Evolutionary conservation across 2,329 filamentous ascomycete species (phyloP).

Genomic region (Diaporthe helianthi): DNA sequence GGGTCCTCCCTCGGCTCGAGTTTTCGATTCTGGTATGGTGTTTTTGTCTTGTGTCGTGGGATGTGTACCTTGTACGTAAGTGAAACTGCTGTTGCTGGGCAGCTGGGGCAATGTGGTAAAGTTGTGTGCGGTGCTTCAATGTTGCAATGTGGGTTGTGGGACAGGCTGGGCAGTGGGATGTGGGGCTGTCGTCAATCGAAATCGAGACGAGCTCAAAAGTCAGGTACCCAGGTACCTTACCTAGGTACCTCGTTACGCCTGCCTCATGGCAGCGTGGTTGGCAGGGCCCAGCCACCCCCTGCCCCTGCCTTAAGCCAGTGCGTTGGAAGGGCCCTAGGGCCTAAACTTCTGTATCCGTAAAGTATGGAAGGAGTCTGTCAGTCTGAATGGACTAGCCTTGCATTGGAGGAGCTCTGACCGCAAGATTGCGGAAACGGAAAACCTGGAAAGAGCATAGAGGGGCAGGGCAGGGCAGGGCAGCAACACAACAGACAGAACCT

Average conservation of each 20-base stretch:
- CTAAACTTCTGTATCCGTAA: not conserved
- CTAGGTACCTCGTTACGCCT: no score
- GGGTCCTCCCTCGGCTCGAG: constrained; percentile 13
- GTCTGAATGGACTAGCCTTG: constrained; percentile 8
- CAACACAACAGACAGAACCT: no score
- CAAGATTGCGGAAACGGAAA: constrained; percentile 21
- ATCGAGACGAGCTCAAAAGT: no score
- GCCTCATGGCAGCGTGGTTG: not conserved
- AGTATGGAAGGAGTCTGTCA: not conserved
- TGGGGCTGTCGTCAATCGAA: constrained; percentile 11
- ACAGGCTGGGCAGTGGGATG: not conserved
- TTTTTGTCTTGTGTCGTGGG: not conserved
- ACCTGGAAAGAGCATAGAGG: not conserved
- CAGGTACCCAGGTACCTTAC: no score
- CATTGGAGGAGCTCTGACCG: constrained; percentile 13
- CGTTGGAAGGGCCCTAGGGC: not conserved
- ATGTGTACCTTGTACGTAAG: not conserved
- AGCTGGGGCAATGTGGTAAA: constrained; percentile 1
- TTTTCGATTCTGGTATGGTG: not conserved
- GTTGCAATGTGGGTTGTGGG: not conserved
- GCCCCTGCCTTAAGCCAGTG: not conserved
- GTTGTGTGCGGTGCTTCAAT: not conserved
- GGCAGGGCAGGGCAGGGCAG: no score
- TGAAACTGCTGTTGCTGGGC: not conserved
- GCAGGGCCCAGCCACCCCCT: constrained; percentile 5